These are phyloP conservation scores for Aureobasidium uvarum DNA, from an alignment of 2,329 filamentous ascomycete species.

Conservation along the genomic window DNA sequence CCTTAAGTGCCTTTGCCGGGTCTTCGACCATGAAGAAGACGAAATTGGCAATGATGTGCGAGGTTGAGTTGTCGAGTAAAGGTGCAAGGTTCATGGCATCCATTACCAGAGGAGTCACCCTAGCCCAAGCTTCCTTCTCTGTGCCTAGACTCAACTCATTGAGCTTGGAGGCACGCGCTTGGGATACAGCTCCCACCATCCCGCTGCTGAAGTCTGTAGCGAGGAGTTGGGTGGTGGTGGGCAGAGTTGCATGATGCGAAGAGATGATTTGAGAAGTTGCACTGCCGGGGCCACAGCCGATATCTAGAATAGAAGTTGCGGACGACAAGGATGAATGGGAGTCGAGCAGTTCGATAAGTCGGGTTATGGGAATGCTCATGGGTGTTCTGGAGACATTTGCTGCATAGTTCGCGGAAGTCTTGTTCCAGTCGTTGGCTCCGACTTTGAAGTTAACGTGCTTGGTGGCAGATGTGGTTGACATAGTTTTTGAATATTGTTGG, in stretches of 20 bases:
- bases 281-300: constrained; percentile 37
- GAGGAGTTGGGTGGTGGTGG: constrained; percentile 30
- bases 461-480: neutral
- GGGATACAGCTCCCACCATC: constrained; percentile 35
- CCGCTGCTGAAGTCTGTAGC: constrained; percentile 36
- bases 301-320: constrained; percentile 37
- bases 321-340: constrained; percentile 32
- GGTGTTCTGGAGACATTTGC: neutral
- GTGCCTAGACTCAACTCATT: neutral
- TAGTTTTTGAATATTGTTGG: neutral
- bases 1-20: constrained; percentile 33
- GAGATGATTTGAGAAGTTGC: constrained; percentile 33
- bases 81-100: constrained; percentile 35
- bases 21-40: constrained; percentile 38
- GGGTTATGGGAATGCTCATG: constrained; percentile 29
- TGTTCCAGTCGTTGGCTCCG: constrained; percentile 9
- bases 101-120: constrained; percentile 32
- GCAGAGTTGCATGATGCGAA: constrained; percentile 31
- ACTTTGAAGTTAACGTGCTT: neutral
- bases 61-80: constrained; percentile 31
- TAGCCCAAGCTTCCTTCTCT: constrained; percentile 31
- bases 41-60: constrained; percentile 37
- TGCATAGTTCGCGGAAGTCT: neutral
- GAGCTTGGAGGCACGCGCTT: constrained; percentile 24
- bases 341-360: constrained; percentile 34